Conservation (phyloP, 2,329 filamentous ascomycete genomes). For the Cryoendolithus antarcticus region DNA sequence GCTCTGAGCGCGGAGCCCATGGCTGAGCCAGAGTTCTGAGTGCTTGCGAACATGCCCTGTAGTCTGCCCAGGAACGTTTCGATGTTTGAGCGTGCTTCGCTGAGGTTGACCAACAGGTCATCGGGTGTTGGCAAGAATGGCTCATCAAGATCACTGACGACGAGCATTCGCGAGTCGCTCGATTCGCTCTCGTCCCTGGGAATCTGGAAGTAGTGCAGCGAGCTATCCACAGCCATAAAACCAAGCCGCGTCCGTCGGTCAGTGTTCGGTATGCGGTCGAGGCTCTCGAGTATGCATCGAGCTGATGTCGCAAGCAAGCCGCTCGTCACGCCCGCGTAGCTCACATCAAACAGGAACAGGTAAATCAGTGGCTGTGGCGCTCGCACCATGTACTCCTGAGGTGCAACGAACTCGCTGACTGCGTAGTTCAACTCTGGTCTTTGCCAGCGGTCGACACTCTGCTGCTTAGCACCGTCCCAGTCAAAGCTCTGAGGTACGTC, state of each 20-base stretch:
- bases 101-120: constrained; percentile 78
- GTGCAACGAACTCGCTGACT: constrained; percentile 95
- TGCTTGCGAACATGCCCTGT: constrained; percentile 93
- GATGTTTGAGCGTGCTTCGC: constrained; percentile 79
- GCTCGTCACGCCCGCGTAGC: constrained; percentile 77
- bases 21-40: constrained; percentile 76
- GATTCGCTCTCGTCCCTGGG: constrained; percentile 78
- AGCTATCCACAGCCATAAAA: constrained; percentile 90
- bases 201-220: constrained; percentile 90
- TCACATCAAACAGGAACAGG: constrained; percentile 89
- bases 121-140: constrained; percentile 90
- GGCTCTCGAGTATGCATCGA: constrained; percentile 83
- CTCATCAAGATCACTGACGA: constrained; percentile 90
- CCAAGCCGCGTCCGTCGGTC: constrained; percentile 84
- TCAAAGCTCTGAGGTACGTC: constrained; percentile 99
- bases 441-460: constrained; percentile 84
- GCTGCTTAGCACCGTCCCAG: constrained; percentile 88
- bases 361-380: constrained; percentile 93
- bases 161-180: constrained; percentile 79
- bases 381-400: constrained; percentile 98
- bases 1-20: constrained; percentile 90
- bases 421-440: constrained; percentile 85
- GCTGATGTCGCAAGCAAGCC: constrained; percentile 86
- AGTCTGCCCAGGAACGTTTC: constrained; percentile 84
- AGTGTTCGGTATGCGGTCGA: constrained; percentile 96